Base-by-base conservation (phyloP, 495 filamentous ascomycete species). In the Lepidopterella palustris region DNA sequence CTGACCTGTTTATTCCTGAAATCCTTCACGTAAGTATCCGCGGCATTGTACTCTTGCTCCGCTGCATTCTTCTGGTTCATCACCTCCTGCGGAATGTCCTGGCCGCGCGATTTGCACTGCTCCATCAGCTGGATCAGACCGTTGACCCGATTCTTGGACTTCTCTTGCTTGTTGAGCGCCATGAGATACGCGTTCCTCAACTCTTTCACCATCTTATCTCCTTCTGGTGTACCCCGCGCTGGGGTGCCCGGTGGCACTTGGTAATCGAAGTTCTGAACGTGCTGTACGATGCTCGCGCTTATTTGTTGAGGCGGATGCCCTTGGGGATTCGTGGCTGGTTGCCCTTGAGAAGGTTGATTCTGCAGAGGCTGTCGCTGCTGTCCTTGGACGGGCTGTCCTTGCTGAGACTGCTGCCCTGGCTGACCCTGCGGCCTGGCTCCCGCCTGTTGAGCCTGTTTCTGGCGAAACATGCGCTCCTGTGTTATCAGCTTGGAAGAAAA, bases 221-320 rank as follows among this genome's bases (percentile, higher is more conserved):
- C 61, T 32, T 70, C 67, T 5, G 67, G 61, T 3, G 67, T 70
- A 0, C 65, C 65, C 15, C 24, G 25, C 10, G 50, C 35, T 13
- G 62, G 57, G 26, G 51, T 56, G 3, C 27, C 29, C 4, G 59
- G 51, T 6, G 67, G 64, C 9, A 64, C 20, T n/a, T 49, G 35
- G 58, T 49, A 69, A 3, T 23, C 40, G 55, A 69, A 65, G 29
- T 40, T 32, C 55, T 62, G 50, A 29, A 70, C 65, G 52, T 67
- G 61, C 28, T 55, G 45, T 24, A 70, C 49, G 27, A 67, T 63
- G 32, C 59, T 50, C n/a, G 63, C 60, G 32, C 55, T 39, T 18
- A 65, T 54, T 56, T 65, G 62, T 18, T 31, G 51, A 29, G 10
- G 18, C 35, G 57, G 58, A 6, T 48, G 55, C 24, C 28, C 51